Base-by-base conservation (phyloP, 768 basidiomycete genomes). In the Mycena sanguinolenta region DNA sequence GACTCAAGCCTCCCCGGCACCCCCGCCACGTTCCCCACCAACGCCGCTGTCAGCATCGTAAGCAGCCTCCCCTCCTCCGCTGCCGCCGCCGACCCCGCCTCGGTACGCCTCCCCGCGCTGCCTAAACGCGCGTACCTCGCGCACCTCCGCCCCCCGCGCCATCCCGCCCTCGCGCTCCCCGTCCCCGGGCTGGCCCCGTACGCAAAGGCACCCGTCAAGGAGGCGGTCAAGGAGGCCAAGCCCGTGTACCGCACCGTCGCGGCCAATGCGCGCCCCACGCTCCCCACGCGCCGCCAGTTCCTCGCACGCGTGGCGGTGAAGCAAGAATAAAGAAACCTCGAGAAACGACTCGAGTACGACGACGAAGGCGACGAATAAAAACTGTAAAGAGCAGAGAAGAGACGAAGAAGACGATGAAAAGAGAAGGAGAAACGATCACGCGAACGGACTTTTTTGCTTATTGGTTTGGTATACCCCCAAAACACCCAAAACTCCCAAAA, bases 1-100 rank as follows among this genome's bases (percentile, higher is more conserved):
- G 65, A 67, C 50, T 67, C 65, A 7, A 60, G 34, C 21, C 50
- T 21, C 17, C 65, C 58, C 34, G 36, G 34, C 12, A 67, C 65
- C 0, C 65, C 65, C 7, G 25, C 49, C 4, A 44, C 49, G 6
- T 52, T 32, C 57, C 25, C 64, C 25, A 13, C n/a, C n/a, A 49
- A 52, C 17, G 64, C 30, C 38, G 42, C 25, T n/a, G n/a, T n/a
- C n/a, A n/a, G n/a, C 16, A 34, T 8, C 50, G 19, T 46, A 14
- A 14, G 17, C 53, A 54, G 53, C 39, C 30, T 64, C 27, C 25
- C 39, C 3, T 25, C 60, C 28, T n/a, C n/a, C n/a, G n/a, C n/a
- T n/a, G n/a, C n/a, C n/a, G n/a, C n/a, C n/a, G n/a, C n/a, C n/a
- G n/a, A n/a, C n/a, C 32, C 28, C 49, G 23, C 50, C 27, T 13